These are phyloP conservation scores for Aspergillus haitiensis DNA, from an alignment of 495 filamentous ascomycete species.

Conservation along the genomic window DNA sequence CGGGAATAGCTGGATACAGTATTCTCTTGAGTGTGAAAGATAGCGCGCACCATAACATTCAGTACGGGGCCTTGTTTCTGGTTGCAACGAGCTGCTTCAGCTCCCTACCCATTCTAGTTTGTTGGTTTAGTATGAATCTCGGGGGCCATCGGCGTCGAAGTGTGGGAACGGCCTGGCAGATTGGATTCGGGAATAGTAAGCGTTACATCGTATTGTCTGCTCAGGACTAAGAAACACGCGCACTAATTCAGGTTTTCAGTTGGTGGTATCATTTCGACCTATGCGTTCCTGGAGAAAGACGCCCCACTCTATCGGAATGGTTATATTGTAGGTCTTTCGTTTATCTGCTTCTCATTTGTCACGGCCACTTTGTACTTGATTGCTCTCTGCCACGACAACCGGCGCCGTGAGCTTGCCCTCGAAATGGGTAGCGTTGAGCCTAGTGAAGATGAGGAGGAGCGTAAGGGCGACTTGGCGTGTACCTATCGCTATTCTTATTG, in stretches of 20 bases:
- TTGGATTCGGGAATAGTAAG: slow-evolving; percentile 77
- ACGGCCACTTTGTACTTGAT: slow-evolving; percentile 59
- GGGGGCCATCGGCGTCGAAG: slow-evolving; percentile 74
- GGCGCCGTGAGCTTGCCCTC: slow-evolving; percentile 4
- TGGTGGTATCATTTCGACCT: slow-evolving; percentile 83
- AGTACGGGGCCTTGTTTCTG: slow-evolving; percentile 70
- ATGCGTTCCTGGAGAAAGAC: slow-evolving; percentile 69
- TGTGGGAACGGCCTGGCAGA: slow-evolving; percentile 77
- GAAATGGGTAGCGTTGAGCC: background rate
- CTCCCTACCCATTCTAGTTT: slow-evolving; percentile 72
- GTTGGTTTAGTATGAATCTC: slow-evolving; percentile 88
- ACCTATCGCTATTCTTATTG: slow-evolving; percentile 33
- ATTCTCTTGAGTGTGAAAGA: slow-evolving; percentile 63
- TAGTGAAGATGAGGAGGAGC: slow-evolving; percentile 22
- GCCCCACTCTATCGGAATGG: slow-evolving; percentile 68
- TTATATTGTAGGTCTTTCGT: slow-evolving; percentile 71
- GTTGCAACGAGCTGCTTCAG: slow-evolving; percentile 55
- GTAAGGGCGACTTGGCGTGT: slow-evolving; percentile 27
- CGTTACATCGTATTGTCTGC: background rate
- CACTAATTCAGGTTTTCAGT: slow-evolving; percentile 17
- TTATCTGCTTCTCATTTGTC: slow-evolving; percentile 60
- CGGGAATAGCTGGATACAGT: slow-evolving; percentile 64
- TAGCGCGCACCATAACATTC: slow-evolving; percentile 50
- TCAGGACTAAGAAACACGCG: background rate
- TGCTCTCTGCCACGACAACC: slow-evolving; percentile 56